These are phyloP conservation scores for Aspergillus fructus DNA, from an alignment of 2,329 filamentous ascomycete species.

Conservation along the genomic window DNA sequence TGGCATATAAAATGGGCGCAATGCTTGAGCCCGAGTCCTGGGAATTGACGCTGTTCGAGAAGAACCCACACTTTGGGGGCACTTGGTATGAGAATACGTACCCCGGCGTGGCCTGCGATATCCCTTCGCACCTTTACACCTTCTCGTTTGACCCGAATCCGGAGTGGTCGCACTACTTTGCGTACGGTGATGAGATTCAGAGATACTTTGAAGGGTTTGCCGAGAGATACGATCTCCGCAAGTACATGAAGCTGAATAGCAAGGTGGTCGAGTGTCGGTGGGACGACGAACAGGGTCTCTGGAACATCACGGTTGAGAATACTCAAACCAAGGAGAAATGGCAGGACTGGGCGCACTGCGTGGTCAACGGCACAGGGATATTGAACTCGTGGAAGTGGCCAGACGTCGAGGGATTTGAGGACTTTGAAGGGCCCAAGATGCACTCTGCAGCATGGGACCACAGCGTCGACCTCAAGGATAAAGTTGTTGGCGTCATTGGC, in stretches of 20 bases:
- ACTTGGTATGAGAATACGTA: conserved; percentile 8
- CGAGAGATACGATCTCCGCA: conserved; percentile 19
- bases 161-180: conserved; percentile 24
- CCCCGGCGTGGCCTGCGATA: conserved; percentile 8
- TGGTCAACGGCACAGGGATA: conserved; percentile 26
- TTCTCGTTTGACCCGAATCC: conserved; percentile 17
- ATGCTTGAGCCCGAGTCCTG: neutral
- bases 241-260: conserved; percentile 19
- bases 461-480: conserved; percentile 24
- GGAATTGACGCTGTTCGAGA: neutral
- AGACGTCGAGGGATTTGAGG: conserved; percentile 42
- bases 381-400: conserved; percentile 42
- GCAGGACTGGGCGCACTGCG: neutral
- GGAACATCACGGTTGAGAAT: conserved; percentile 20
- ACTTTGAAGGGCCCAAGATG: conserved; percentile 42
- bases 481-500: conserved; percentile 28
- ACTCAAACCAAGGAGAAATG: neutral
- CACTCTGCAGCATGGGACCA: conserved; percentile 43
- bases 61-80: conserved; percentile 4
- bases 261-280: conserved; percentile 14
- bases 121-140: conserved; percentile 11
- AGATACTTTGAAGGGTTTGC: conserved; percentile 19
- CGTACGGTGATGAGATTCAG: conserved; percentile 16
- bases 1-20: neutral
- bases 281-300: conserved; percentile 6